Conservation (phyloP, 768 basidiomycete genomes). For the Gymnopilus dilepis region DNA sequence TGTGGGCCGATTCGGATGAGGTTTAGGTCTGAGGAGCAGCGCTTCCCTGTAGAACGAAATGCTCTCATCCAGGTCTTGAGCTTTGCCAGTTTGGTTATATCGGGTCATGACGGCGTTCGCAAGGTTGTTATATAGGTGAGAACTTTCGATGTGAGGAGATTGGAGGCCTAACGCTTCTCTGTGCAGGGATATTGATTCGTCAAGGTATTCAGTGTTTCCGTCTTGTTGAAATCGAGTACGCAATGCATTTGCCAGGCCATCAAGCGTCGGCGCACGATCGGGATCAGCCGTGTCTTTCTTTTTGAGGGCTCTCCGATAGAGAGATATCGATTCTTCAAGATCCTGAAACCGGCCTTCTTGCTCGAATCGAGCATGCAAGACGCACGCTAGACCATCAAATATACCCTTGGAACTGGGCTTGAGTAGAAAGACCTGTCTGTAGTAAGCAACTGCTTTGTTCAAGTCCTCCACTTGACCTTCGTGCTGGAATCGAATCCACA, state of each 20-base stretch:
- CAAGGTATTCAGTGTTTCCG: background rate
- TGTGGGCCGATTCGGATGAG: background rate
- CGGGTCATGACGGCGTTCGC: background rate
- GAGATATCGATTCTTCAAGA: background rate
- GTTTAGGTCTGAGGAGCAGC: background rate
- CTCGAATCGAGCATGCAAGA: background rate
- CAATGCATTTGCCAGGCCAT: conserved; percentile 3
- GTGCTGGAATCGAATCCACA: background rate
- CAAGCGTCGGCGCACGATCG: background rate
- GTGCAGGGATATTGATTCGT: conserved; percentile 15
- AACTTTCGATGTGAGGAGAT: background rate
- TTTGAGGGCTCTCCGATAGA: background rate
- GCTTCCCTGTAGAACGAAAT: conserved; percentile 1
- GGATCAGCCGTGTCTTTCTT: background rate
- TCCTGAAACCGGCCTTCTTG: background rate
- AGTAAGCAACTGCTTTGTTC: background rate
- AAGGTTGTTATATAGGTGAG: background rate
- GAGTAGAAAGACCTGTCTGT: background rate
- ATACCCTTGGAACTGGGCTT: background rate
- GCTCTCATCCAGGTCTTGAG: background rate
- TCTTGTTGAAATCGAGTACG: background rate
- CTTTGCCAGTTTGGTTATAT: conserved; percentile 1
- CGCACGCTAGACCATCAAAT: background rate
- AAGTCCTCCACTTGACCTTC: background rate
- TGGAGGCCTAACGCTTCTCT: conserved; percentile 1